Evolutionary conservation across 2,329 filamentous ascomycete species (phyloP).

Genomic region (Macrophomina tecta): DNA sequence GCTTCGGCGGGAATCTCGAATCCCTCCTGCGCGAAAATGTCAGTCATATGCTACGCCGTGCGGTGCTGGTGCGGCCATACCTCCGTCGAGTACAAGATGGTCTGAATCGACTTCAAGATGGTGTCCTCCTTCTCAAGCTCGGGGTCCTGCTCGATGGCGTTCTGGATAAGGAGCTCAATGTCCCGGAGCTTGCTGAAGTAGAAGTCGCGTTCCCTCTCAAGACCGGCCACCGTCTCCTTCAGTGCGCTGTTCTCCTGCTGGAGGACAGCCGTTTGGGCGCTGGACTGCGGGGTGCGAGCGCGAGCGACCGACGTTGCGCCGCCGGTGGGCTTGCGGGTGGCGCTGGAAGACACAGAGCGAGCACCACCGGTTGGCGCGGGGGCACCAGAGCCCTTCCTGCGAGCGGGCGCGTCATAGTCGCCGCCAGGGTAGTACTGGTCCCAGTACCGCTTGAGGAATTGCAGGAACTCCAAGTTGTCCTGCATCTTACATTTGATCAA

Average conservation of each 20-base stretch:
- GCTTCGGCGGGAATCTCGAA: constrained; percentile 85
- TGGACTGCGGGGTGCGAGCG: constrained; percentile 52
- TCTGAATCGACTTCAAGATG: constrained; percentile 93
- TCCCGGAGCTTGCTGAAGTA: constrained; percentile 99
- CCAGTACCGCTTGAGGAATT: constrained; percentile 97
- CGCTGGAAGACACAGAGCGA: constrained; percentile 50
- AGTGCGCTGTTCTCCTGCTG: constrained; percentile 85
- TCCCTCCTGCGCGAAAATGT: constrained; percentile 43
- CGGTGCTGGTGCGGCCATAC: constrained; percentile 43
- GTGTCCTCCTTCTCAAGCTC: constrained; percentile 94
- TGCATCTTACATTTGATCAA: constrained; percentile 99
- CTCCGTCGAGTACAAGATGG: constrained; percentile 96
- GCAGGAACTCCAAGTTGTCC: constrained; percentile 98
- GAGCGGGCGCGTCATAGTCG: constrained; percentile 88
- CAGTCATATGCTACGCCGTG: constrained; percentile 1
- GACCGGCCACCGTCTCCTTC: constrained; percentile 92
- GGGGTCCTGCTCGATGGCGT: constrained; percentile 88
- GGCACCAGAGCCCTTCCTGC: constrained; percentile 78
- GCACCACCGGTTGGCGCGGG: constrained; percentile 54
- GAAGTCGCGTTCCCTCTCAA: constrained; percentile 97
- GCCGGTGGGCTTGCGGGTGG: constrained; percentile 51
- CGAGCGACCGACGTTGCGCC: constrained; percentile 47
- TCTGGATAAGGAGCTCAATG: constrained; percentile 93
- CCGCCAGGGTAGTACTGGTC: constrained; percentile 97
- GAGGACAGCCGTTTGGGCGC: constrained; percentile 72